phyloP scores from a whole-genome alignment of 495 filamentous ascomycete species.

The Staphylotrichum tortipilum region DNA sequence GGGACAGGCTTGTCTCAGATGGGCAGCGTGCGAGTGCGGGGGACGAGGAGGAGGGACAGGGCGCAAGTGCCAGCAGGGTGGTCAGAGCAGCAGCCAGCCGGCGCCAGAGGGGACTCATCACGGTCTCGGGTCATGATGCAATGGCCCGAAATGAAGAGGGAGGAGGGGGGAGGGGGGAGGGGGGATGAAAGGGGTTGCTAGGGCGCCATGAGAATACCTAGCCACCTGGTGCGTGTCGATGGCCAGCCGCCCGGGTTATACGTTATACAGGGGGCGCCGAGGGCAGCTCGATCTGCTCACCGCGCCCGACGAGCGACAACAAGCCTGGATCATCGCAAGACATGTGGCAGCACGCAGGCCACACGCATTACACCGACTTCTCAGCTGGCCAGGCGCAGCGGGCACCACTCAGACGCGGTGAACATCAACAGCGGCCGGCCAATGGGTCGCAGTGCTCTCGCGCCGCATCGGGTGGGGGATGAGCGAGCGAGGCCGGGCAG shows the following conservation, averaged over 20 bases:
- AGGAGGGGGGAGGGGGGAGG: not conserved
- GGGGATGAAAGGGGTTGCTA: too few relatives aligned
- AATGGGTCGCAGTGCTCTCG: too few relatives aligned
- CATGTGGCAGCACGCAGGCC: conserved; percentile 8
- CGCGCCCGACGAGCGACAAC: conserved; percentile 9
- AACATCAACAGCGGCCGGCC: not conserved
- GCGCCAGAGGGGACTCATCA: conserved; percentile 6
- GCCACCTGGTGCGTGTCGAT: not conserved
- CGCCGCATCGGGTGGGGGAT: too few relatives aligned
- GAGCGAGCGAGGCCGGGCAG: too few relatives aligned
- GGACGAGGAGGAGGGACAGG: not conserved
- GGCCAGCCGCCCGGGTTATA: not conserved
- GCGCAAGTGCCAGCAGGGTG: not conserved
- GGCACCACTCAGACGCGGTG: not conserved
- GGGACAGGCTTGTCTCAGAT: not conserved
- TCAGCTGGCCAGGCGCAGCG: conserved; percentile 1
- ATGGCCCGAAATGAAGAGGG: not conserved
- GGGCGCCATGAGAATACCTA: too few relatives aligned
- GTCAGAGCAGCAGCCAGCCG: conserved; percentile 5
- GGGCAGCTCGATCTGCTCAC: conserved; percentile 2
- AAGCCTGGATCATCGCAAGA: conserved; percentile 11
- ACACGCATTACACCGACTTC: conserved; percentile 2
- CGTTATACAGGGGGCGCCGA: not conserved
- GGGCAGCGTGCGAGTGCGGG: too few relatives aligned
- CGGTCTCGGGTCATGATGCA: conserved; percentile 11